These are phyloP conservation scores for Pseudogymnoascus sp. DNA, from an alignment of 2,329 filamentous ascomycete genomes.

Conservation along the genomic window DNA sequence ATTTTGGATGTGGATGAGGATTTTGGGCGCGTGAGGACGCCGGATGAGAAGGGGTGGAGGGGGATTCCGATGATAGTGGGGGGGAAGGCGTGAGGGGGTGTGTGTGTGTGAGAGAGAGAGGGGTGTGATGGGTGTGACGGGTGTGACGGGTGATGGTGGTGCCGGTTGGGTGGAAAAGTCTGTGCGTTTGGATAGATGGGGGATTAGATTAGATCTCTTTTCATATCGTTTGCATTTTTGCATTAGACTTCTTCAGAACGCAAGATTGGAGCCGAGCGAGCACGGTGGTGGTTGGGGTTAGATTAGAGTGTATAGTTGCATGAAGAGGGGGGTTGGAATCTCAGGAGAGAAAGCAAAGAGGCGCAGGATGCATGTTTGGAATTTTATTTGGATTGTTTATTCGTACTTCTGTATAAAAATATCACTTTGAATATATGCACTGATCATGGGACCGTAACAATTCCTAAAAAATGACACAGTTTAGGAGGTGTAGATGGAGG, in stretches of 20 bases:
- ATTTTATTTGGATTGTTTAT: background rate
- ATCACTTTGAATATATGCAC: background rate
- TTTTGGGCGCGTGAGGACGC: slow-evolving; percentile 54
- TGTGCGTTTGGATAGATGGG: background rate
- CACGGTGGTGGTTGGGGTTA: background rate
- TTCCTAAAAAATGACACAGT: background rate
- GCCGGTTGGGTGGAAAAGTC: background rate
- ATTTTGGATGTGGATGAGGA: slow-evolving; percentile 91
- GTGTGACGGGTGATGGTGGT: background rate
- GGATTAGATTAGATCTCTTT: slow-evolving; percentile 9
- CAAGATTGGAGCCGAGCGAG: background rate
- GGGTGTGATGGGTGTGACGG: background rate
- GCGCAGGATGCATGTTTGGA: slow-evolving; percentile 4
- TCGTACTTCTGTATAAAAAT: background rate
- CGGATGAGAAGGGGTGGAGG: slow-evolving; percentile 25
- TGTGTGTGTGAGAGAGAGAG: background rate
- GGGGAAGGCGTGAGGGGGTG: slow-evolving; percentile 13
- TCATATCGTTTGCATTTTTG: slow-evolving; percentile 4
- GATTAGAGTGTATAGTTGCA: slow-evolving; percentile 31
- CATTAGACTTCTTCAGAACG: background rate
- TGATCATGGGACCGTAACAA: background rate
- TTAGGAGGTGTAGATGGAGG: background rate
- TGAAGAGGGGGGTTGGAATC: slow-evolving; percentile 30
- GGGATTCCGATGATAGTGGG: slow-evolving; percentile 24
- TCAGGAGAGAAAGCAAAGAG: slow-evolving; percentile 19